Base-by-base conservation (phyloP, 768 basidiomycete species). In the Tremella mesenterica region DNA sequence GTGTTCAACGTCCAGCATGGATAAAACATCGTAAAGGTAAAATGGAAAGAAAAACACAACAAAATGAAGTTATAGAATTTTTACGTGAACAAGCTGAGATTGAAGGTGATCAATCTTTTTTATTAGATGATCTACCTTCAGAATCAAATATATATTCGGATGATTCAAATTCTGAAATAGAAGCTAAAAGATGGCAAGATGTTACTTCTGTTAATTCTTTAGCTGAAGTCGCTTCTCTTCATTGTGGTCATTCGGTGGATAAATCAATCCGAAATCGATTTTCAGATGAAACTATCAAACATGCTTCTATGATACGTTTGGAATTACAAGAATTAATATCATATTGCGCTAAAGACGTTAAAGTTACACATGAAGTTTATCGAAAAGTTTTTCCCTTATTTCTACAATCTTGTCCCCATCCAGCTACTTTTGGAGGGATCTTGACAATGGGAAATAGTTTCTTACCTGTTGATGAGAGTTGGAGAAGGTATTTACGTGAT, bases 1-100 rank as follows among this genome's bases (percentile, higher is more conserved):
- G 88, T 0, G 86, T 89, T 60, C 95, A 97, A 70, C 83, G 92
- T 1, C 89, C 90, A 0, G 85, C 84, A 1, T 99, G 93, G 93
- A 82, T 83, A 76, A 84, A 84, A 65, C 81, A 89, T 64, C 80
- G 83, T 49, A 93, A 92, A 69, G 75, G 78, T 36, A 84, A 85
- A 67, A 77, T 78, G 44, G 79, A 81, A 61, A 80, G 77, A 68
- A 10, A 30, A 3, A 27, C 33, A 4, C 84, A 86, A 25, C 57
- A 69, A 4, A 38, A 50, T 23, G 64, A 69, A 51, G 51, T 53
- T 1, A 23, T 53, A 2, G 73, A 68, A 10, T 75, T 74, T 9
- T 61, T 75, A 28, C 51, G 61, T 4, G 78, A 78, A 27, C 47
- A 57, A 13, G 54, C 51, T 5, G 75, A 73, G 7, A 77, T 76